Conservation (phyloP, 2,329 filamentous ascomycete species). For the Lecanicillium sp. region DNA sequence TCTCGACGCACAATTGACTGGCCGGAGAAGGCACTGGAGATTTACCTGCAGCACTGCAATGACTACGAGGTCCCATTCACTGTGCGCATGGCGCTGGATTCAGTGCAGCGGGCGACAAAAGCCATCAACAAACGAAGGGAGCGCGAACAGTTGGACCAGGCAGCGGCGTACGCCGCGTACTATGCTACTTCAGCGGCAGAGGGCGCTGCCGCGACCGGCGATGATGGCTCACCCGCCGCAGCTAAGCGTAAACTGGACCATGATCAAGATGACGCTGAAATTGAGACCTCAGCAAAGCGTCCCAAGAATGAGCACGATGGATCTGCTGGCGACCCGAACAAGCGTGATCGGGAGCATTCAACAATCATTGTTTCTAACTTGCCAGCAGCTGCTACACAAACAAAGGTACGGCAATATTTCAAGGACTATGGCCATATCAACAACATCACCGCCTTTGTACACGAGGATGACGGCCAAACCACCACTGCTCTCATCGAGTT, state of each 20-base stretch:
- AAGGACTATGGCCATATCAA: constrained; percentile 82
- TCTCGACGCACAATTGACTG: constrained; percentile 58
- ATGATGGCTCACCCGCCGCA: constrained; percentile 28
- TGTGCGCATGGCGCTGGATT: constrained; percentile 66
- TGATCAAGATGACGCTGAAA: constrained; percentile 28
- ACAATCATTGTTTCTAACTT: constrained; percentile 76
- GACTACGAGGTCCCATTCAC: constrained; percentile 77
- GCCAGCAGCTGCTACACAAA: constrained; percentile 60
- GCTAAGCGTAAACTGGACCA: constrained; percentile 71
- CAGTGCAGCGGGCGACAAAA: constrained; percentile 62
- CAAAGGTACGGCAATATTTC: constrained; percentile 81
- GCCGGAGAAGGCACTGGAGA: constrained; percentile 67
- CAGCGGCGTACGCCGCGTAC: constrained; percentile 40
- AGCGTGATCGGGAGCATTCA: constrained; percentile 85
- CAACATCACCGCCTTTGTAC: constrained; percentile 57
- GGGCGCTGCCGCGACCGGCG: constrained; percentile 14
- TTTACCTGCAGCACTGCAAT: constrained; percentile 75
- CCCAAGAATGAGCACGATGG: constrained; percentile 38
- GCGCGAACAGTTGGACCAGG: constrained; percentile 55
- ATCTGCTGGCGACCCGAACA: constrained; percentile 31
- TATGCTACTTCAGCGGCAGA: constrained; percentile 18
- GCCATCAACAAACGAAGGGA: constrained; percentile 56
- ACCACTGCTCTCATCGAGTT: constrained; percentile 80
- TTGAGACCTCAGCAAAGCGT: constrained; percentile 58
- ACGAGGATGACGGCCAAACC: constrained; percentile 51